Conservation (phyloP, 495 filamentous ascomycete species). For the Friedmanniomyces simplex region DNA sequence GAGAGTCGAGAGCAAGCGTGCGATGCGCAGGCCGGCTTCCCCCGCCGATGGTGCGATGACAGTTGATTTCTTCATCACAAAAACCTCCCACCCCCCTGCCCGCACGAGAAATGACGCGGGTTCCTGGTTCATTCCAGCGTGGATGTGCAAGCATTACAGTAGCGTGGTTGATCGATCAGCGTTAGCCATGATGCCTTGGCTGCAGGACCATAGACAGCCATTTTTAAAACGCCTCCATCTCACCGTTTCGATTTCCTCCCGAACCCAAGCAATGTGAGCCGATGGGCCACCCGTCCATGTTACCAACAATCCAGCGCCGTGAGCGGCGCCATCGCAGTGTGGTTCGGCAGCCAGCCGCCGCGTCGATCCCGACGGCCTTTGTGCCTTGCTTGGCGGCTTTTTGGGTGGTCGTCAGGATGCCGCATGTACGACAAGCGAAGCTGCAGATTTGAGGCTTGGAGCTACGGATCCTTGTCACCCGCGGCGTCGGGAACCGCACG, state of each 20-base stretch:
- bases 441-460: background rate
- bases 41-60: no score
- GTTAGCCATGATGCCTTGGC: background rate
- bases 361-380: background rate
- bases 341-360: background rate
- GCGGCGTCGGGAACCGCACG: background rate
- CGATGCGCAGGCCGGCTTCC: no score
- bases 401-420: background rate
- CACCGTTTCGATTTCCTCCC: background rate
- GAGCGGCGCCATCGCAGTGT: background rate
- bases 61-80: no score
- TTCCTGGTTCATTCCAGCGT: background rate
- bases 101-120: no score
- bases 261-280: background rate
- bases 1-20: no score
- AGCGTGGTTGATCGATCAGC: background rate
- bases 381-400: background rate
- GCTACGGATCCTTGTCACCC: conserved; percentile 1
- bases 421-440: conserved; percentile 6
- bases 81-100: no score
- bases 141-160: background rate
- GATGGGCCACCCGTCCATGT: background rate
- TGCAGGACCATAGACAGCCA: background rate
- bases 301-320: background rate
- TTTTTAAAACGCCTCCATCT: background rate